These are phyloP conservation scores for Penicillium sp. DNA, from an alignment of 2,329 filamentous ascomycete genomes.

Conservation along the genomic window DNA sequence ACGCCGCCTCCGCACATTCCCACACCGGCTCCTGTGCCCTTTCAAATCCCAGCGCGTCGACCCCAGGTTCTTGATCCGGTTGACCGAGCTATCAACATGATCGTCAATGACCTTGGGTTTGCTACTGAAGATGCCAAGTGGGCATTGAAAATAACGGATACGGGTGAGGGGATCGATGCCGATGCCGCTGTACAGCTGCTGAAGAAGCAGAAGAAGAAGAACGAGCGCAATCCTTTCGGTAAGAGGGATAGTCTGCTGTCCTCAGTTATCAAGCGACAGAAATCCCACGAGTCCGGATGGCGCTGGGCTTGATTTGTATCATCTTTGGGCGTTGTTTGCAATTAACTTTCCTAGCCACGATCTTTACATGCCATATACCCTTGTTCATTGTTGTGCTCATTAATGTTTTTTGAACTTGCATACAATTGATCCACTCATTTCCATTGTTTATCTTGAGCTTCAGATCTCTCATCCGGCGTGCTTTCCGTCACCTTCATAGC, in stretches of 20 bases:
- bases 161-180: conserved; percentile 60
- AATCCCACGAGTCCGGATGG: conserved; percentile 36
- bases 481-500: neutral
- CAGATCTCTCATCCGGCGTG: neutral
- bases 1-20: conserved; percentile 12
- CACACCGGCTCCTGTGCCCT: conserved; percentile 17
- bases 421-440: no score
- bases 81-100: conserved; percentile 57
- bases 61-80: conserved; percentile 53
- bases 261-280: conserved; percentile 28
- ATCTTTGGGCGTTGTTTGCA: neutral
- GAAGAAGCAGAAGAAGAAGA: conserved; percentile 41
- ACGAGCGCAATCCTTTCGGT: conserved; percentile 17
- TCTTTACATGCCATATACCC: conserved; percentile 5
- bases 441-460: no score
- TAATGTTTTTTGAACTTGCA: neutral
- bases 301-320: conserved; percentile 36
- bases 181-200: conserved; percentile 60
- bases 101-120: conserved; percentile 63
- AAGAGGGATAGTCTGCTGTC: conserved; percentile 23
- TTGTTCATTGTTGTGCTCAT: neutral
- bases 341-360: neutral
- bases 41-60: conserved; percentile 10
- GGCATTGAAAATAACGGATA: conserved; percentile 61
- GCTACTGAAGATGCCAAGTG: conserved; percentile 56